Base-by-base conservation (phyloP, 352 stramenopile species). In the Phytophthora pinifolia region DNA sequence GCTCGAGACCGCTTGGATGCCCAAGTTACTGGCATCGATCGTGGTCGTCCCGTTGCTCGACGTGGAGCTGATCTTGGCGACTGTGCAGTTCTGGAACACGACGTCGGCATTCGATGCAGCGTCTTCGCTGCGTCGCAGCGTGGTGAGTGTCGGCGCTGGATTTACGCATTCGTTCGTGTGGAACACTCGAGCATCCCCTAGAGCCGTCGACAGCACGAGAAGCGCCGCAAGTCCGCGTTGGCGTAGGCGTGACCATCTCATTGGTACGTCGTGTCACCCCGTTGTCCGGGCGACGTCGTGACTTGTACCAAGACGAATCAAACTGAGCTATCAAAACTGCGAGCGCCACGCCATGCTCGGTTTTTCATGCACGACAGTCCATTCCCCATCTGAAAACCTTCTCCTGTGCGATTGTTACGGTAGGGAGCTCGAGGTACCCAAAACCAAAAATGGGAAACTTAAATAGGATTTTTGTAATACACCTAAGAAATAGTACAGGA, bases 51-150 rank as follows among this genome's bases (percentile, higher is more conserved):
- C 65, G 31, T 66, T 62, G 39, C 60, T 67, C 7, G 46, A 59
- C 4, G 46, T 61, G 25, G 65, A 54, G 45, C 25, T 57, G 51
- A 73, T 59, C 20, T 53, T 54, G 3, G 70, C 59, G 3, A 70
- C 50, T 9, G 50, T 61, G 55, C 65, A 73, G 27, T 73, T 73
- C 39, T 41, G 52, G 44, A 64, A 73, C 34, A 73, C 54, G 15
- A 73, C 55, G 14, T 73, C 65, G 1, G 65, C 65, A 15, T 58
- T 57, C 1, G 65, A 59, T 10, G 45, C 2, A 5, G n/a, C 31
- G 14, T 36, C 35, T 0, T 49, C 37, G n/a, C 42, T 70, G 32
- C 52, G 46, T 44, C 54, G 49, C 32, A 73, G 46, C 0, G 54
- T 70, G 14, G 46, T 58, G 13, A 67, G 50, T 33, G 48, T 67